Base-by-base conservation (phyloP, 2,329 filamentous ascomycete species). In the Chrysosporium queenslandicum region DNA sequence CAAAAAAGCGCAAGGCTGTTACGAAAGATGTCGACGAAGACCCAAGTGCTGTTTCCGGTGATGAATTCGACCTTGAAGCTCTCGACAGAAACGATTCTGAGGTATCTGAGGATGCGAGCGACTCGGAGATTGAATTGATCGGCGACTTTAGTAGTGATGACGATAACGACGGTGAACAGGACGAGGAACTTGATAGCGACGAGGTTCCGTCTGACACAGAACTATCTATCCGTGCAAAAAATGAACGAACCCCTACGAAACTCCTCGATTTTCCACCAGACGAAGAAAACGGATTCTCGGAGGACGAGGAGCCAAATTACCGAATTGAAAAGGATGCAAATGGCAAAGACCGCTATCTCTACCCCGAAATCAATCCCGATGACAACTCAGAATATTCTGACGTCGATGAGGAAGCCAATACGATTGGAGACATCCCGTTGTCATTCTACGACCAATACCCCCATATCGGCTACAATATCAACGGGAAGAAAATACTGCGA, bases 381-480 rank as follows among this genome's bases (percentile, higher is more conserved):
- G 96, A 98, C 71, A 92, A 97, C 65, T 95, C 90, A 1, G 94
- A 98, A 70, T 91, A 96, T 65, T 86, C 86, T 2, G 91, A 96
- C 66, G 84, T 83, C 2, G 81, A 85, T 56, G 85, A 81, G 52
- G 80, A 83, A 25, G 77, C 76, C 48, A 98, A 98, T 71, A 97
- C 92, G 0, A 96, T 98, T 62, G 94, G 92, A 60, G 78, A 97
- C 66, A 98, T 98, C 55, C 87, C 90, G 4, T 74, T 97, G 46
- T 85, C 86, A 2, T 97, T 95, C 71, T 98, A 98, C 74, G 92
- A 98, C 68, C 86, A 87, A 32, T 98, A 96, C 66, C 92, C 92
- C 47, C 92, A 98, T 67, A 96, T 98, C 66, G 92, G 92, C 55
- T 98, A 98, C 71, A 87, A 96, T 63, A 97, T 98, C 73, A 94